These are phyloP conservation scores for Penicillium sp. DNA, from an alignment of 2,329 filamentous ascomycete genomes.

Conservation along the genomic window DNA sequence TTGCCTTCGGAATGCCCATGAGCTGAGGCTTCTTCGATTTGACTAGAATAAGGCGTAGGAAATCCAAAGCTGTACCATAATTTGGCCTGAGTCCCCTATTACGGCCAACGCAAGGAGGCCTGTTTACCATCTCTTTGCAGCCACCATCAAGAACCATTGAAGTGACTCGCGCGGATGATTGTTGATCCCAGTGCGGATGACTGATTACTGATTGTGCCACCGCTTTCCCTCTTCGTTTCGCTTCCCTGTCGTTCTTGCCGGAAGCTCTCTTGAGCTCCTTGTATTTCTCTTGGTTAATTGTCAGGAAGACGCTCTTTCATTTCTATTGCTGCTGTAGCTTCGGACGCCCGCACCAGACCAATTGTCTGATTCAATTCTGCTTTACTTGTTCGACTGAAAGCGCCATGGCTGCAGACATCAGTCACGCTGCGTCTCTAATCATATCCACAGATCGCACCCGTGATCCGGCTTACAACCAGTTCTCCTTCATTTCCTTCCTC, in stretches of 20 bases:
- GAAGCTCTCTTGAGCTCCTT: not conserved
- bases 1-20: not conserved
- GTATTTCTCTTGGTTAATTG: not conserved
- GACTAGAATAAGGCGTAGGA: no score
- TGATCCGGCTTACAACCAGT: slow-evolving; percentile 62
- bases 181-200: not conserved
- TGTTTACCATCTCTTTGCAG: no score
- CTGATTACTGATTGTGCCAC: slow-evolving; percentile 15
- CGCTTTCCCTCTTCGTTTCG: slow-evolving; percentile 20
- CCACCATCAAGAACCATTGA: no score
- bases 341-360: not conserved
- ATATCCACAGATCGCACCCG: slow-evolving; percentile 42
- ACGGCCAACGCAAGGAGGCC: no score
- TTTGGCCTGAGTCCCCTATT: no score
- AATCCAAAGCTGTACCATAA: no score
- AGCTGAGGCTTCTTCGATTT: no score
- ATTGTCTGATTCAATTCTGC: not conserved
- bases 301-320: not conserved
- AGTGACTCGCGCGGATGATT: not conserved
- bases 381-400: not conserved
- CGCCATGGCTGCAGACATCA: slow-evolving; percentile 42
- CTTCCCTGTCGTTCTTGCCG: not conserved
- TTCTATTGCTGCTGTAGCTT: not conserved
- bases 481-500: slow-evolving; percentile 86
- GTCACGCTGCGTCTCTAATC: slow-evolving; percentile 38